Evolutionary conservation across 2,329 filamentous ascomycete species (phyloP).

Genomic region (Colletotrichum sp.): DNA sequence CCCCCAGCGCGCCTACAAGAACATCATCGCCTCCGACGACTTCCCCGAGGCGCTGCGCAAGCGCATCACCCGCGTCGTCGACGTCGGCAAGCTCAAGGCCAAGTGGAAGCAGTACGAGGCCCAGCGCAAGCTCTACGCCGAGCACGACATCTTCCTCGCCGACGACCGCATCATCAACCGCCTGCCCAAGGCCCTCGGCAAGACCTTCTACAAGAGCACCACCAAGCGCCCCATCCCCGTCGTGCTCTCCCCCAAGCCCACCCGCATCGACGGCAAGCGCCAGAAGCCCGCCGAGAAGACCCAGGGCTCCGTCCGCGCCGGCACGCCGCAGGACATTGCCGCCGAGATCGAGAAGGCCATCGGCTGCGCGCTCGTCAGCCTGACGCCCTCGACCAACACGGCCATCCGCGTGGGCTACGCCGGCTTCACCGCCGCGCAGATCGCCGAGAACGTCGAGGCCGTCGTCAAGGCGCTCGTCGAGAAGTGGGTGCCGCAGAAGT

Average conservation of each 20-base stretch:
- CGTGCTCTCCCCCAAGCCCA: slow-evolving; percentile 65
- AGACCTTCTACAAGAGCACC: slow-evolving; percentile 87
- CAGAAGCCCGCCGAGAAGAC: slow-evolving; percentile 60
- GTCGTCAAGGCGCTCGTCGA: slow-evolving; percentile 74
- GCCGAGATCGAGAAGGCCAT: slow-evolving; percentile 83
- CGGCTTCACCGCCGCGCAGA: slow-evolving; percentile 73
- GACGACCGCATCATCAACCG: slow-evolving; percentile 83
- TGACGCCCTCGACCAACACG: slow-evolving; percentile 80
- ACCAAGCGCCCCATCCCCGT: slow-evolving; percentile 88
- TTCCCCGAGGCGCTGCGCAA: slow-evolving; percentile 72
- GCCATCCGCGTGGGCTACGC: slow-evolving; percentile 81
- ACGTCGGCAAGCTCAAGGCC: slow-evolving; percentile 76
- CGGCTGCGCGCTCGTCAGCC: slow-evolving; percentile 77
- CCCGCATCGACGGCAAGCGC: slow-evolving; percentile 64
- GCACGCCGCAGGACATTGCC: slow-evolving; percentile 70
- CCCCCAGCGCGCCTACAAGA: slow-evolving; percentile 86
- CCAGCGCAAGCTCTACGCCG: slow-evolving; percentile 79
- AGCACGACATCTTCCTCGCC: slow-evolving; percentile 93
- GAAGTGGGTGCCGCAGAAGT: slow-evolving; percentile 83
- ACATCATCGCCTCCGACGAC: slow-evolving; percentile 72
- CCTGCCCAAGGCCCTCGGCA: slow-evolving; percentile 72
- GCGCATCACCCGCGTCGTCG: slow-evolving; percentile 78
- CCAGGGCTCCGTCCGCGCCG: slow-evolving; percentile 46
- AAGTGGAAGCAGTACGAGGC: slow-evolving; percentile 92
- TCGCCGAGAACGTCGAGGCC: slow-evolving; percentile 81